Conservation (phyloP, 176 grass and related monocot species). For the Pharus latifolius region DNA sequence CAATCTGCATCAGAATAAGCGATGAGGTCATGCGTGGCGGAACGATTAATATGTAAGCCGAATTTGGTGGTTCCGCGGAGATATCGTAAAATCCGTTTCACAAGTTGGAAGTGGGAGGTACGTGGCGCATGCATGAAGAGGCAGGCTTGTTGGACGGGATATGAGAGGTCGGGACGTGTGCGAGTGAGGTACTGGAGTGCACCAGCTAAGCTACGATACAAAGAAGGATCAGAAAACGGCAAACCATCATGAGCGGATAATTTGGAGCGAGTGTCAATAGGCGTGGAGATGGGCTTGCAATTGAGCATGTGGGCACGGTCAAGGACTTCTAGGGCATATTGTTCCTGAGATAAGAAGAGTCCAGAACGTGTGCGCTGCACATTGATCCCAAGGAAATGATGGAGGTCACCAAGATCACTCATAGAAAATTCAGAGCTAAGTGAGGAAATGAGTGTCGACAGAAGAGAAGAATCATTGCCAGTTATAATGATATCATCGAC, state of each 20-base stretch:
- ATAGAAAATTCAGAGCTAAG: too few species aligned
- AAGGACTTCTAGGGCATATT: too few species aligned
- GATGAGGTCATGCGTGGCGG: too few species aligned
- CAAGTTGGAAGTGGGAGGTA: too few species aligned
- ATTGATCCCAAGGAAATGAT: too few species aligned
- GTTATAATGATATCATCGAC: too few species aligned
- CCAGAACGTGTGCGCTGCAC: too few species aligned
- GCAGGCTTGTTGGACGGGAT: neutral
- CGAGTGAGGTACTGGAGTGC: neutral
- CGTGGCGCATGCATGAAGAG: neutral
- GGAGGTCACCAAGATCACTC: too few species aligned
- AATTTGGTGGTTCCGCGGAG: neutral
- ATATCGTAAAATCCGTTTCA: neutral
- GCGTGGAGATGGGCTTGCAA: slow-evolving; percentile 12
- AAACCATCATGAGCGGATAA: neutral
- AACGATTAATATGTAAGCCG: neutral
- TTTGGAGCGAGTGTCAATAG: neutral
- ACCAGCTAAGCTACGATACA: neutral
- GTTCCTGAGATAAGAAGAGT: too few species aligned
- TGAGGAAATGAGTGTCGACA: too few species aligned
- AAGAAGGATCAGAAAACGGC: neutral
- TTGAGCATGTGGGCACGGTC: slow-evolving; percentile 21
- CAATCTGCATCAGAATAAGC: neutral
- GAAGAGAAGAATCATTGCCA: too few species aligned
- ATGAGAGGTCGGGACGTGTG: too few species aligned